These are phyloP conservation scores for Phytopythium vexans DNA, from an alignment of 352 stramenopile species.

Conservation along the genomic window DNA sequence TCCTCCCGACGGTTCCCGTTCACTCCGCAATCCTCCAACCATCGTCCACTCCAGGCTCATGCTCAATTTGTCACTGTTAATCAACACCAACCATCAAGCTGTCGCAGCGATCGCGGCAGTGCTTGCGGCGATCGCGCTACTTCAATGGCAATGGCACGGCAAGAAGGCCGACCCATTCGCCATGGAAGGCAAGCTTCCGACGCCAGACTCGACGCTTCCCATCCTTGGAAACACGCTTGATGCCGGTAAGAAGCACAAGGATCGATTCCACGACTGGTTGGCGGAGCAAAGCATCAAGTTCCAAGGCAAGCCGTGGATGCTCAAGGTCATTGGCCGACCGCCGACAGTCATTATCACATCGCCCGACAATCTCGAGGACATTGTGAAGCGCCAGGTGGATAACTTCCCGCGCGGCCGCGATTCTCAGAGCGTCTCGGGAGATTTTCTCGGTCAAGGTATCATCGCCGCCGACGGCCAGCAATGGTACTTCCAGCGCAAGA, in stretches of 20 bases:
- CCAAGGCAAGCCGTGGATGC: constrained; percentile 30
- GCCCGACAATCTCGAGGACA: constrained; percentile 36
- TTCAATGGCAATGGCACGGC: background rate
- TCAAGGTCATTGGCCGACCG: constrained; percentile 25
- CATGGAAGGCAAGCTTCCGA: constrained; percentile 19
- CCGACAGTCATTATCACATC: constrained; percentile 38
- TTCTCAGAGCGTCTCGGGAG: constrained; percentile 26
- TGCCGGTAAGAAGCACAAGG: constrained; percentile 35
- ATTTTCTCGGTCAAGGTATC: constrained; percentile 64
- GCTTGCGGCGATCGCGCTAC: background rate
- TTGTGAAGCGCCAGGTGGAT: constrained; percentile 53
- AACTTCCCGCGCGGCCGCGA: constrained; percentile 56
- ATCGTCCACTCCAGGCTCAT: no score
- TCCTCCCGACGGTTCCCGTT: no score
- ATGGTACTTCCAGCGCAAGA: constrained; percentile 74
- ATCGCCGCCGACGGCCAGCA: constrained; percentile 26
- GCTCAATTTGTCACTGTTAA: no score
- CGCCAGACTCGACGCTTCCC: constrained; percentile 30
- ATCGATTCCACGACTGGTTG: constrained; percentile 48
- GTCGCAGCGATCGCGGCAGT: background rate
- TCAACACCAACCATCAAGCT: no score
- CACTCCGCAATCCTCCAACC: no score
- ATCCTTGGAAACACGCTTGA: constrained; percentile 48
- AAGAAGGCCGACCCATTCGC: background rate
- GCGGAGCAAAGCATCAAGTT: constrained; percentile 30